Evolutionary conservation across 192 early-diverging fungal genomes (phyloP).

Genomic region (Borealophlyctis nickersoniae): DNA sequence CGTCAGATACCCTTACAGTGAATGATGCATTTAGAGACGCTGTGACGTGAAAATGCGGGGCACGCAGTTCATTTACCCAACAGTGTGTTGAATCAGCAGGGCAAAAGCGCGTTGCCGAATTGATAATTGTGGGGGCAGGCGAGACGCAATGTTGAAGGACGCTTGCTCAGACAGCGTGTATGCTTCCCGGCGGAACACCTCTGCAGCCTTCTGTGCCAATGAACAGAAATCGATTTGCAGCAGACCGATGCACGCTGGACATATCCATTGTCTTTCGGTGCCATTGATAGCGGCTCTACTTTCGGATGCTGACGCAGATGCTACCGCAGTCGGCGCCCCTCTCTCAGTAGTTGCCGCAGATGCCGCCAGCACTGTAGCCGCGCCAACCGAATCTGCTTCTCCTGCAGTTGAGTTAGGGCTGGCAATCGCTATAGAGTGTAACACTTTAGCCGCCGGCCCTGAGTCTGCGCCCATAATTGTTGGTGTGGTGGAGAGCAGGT

Average conservation of each 20-base stretch:
- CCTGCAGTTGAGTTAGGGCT: background rate
- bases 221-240: constrained; percentile 20
- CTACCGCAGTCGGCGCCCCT: background rate
- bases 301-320: background rate
- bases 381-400: background rate
- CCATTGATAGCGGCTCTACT: background rate
- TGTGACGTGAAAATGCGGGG: background rate
- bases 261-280: no score
- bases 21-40: background rate
- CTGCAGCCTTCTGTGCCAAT: constrained; percentile 3
- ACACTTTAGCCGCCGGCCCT: background rate
- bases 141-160: constrained; percentile 31
- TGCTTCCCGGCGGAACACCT: constrained; percentile 5
- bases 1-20: background rate
- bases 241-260: constrained; percentile 44
- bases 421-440: background rate
- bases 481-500: no score
- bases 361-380: background rate
- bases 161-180: constrained; percentile 12
- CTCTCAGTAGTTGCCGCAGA: background rate
- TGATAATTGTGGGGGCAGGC: constrained; percentile 40
- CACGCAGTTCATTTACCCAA: background rate
- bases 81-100: constrained; percentile 7
- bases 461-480: no score
- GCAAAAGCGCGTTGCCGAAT: constrained; percentile 28